These are phyloP conservation scores for Botryotinia narcissicola DNA, from an alignment of 2,329 filamentous ascomycete genomes.

Conservation along the genomic window DNA sequence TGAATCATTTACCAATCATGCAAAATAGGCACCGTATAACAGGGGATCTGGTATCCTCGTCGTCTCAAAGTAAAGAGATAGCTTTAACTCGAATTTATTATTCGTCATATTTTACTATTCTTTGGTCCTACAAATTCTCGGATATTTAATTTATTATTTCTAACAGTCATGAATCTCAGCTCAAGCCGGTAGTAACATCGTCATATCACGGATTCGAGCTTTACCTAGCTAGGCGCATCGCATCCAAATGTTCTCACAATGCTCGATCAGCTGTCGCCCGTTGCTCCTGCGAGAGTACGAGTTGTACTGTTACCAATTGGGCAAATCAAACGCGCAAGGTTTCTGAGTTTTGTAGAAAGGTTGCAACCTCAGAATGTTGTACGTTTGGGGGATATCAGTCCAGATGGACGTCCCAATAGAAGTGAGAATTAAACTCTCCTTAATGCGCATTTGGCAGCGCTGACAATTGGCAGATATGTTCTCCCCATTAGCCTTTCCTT, in stretches of 20 bases:
- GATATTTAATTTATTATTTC: slow-evolving; percentile 12
- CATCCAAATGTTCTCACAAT: slow-evolving; percentile 60
- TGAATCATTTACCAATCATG: neutral
- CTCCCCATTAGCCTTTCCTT: slow-evolving; percentile 82
- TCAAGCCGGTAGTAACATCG: neutral
- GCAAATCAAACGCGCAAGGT: slow-evolving; percentile 77
- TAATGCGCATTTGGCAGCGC: slow-evolving; percentile 15
- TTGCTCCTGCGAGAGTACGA: slow-evolving; percentile 87
- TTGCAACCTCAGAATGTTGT: slow-evolving; percentile 78
- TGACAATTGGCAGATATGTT: slow-evolving; percentile 71
- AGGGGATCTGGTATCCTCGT: slow-evolving; percentile 18
- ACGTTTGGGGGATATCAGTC: slow-evolving; percentile 79
- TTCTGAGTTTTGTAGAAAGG: slow-evolving; percentile 73
- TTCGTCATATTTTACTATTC: neutral
- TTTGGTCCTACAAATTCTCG: neutral
- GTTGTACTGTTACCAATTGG: slow-evolving; percentile 84
- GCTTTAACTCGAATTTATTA: slow-evolving; percentile 7
- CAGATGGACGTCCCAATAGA: slow-evolving; percentile 79
- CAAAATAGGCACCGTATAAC: slow-evolving; percentile 20
- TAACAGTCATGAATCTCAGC: slow-evolving; percentile 3
- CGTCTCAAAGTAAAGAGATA: neutral
- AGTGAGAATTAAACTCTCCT: slow-evolving; percentile 56
- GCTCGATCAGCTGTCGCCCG: slow-evolving; percentile 86
- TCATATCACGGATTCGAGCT: slow-evolving; percentile 11
- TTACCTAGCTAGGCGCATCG: slow-evolving; percentile 30